Evolutionary conservation across 805 yeast genomes (phyloP).

Genomic region (Cyberlindnera amylophila): DNA sequence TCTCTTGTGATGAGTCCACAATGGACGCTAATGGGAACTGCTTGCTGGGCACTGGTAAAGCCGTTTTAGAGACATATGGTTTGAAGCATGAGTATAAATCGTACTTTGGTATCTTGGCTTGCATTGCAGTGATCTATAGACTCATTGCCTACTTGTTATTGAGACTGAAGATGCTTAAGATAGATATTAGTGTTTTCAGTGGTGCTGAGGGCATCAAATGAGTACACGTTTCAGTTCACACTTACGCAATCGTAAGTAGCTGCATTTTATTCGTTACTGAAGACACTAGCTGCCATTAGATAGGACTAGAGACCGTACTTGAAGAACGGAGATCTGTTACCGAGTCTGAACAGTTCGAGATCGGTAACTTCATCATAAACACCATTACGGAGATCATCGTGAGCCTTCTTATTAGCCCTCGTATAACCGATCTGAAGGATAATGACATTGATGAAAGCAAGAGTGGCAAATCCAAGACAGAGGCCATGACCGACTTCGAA

Average conservation of each 20-base stretch:
- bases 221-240: no score
- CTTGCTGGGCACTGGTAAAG: conserved; percentile 47
- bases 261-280: no score
- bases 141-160: conserved; percentile 32
- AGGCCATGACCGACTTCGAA: conserved; percentile 32
- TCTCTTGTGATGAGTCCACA: conserved; percentile 41
- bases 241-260: no score
- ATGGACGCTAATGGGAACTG: conserved; percentile 42
- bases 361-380: conserved; percentile 29
- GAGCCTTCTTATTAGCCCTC: conserved; percentile 26
- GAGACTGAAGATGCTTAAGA: conserved; percentile 19
- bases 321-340: conserved; percentile 41
- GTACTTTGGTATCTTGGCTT: conserved; percentile 36
- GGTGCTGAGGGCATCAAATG: conserved; percentile 1
- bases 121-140: conserved; percentile 41
- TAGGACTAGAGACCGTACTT: conserved; percentile 1
- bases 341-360: conserved; percentile 35
- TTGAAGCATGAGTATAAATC: conserved; percentile 29
- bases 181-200: conserved; percentile 18
- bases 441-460: conserved; percentile 30
- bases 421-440: conserved; percentile 25
- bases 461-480: conserved; percentile 31
- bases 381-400: conserved; percentile 30
- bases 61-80: conserved; percentile 50
- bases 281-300: no score